phyloP scores from a whole-genome alignment of 192 early-diverging fungal genomes.

The Coemansia sp. region DNA sequence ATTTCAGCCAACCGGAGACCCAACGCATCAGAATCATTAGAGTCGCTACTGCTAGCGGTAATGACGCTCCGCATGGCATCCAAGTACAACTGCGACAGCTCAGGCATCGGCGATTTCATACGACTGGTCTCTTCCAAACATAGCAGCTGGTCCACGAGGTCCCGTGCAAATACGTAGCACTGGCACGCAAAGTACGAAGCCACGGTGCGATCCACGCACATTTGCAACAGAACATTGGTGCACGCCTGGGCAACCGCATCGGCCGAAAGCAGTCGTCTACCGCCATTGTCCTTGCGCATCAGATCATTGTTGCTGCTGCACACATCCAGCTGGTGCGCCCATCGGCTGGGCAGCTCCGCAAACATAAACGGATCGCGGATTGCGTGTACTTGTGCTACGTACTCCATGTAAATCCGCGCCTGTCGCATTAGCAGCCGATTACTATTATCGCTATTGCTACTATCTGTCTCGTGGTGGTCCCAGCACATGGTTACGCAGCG shows the following conservation, averaged over 20 bases:
- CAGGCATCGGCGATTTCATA: background rate
- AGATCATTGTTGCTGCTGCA: background rate
- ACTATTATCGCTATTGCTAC: background rate
- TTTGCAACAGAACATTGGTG: conserved; percentile 7
- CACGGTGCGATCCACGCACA: conserved; percentile 11
- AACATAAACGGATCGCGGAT: conserved; percentile 40
- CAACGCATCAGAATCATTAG: background rate
- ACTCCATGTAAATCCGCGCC: conserved; percentile 16
- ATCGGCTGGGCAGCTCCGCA: conserved; percentile 12
- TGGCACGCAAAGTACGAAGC: conserved; percentile 36
- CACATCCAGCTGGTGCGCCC: conserved; percentile 17
- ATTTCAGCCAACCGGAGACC: conserved; percentile 6
- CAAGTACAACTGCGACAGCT: conserved; percentile 18
- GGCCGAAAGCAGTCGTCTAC: background rate
- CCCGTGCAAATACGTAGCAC: conserved; percentile 11
- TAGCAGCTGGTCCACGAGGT: conserved; percentile 5
- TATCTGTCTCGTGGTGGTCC: background rate
- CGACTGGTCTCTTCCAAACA: no score
- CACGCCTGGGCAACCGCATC: background rate
- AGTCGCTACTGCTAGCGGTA: background rate
- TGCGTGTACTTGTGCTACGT: background rate
- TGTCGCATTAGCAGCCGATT: background rate
- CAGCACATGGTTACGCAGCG: conserved; percentile 10
- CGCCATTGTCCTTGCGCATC: background rate
- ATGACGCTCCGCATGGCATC: background rate